These are phyloP conservation scores for Botrytis pseudocinerea DNA, from an alignment of 2,329 filamentous ascomycete genomes.

Conservation along the genomic window DNA sequence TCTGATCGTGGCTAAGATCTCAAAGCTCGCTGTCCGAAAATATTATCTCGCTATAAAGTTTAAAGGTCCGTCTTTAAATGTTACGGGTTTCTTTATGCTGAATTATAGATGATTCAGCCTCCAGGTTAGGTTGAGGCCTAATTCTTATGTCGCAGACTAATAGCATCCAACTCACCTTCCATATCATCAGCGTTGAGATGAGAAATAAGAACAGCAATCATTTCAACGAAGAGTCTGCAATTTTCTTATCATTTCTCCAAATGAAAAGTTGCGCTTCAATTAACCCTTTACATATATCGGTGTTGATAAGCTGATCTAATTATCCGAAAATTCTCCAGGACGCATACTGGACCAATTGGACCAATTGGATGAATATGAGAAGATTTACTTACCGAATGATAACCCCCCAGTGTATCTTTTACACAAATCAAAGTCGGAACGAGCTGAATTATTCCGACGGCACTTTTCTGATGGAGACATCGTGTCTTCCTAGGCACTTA, in stretches of 20 bases:
- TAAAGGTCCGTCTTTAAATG: too few species aligned
- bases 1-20: neutral
- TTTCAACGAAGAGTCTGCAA: neutral
- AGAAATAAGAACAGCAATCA: neutral
- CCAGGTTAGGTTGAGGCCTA: neutral
- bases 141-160: neutral
- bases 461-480: fast-evolving
- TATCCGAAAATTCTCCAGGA: neutral
- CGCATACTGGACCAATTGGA: neutral
- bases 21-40: neutral
- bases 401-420: too few species aligned
- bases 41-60: neutral
- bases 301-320: neutral
- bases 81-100: too few species aligned
- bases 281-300: fast-evolving
- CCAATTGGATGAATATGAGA: too few species aligned
- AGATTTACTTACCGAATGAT: neutral
- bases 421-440: neutral
- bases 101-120: neutral
- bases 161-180: neutral
- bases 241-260: neutral
- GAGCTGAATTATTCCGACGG: fast-evolving
- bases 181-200: fast-evolving
- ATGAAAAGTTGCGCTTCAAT: neutral
- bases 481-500: fast-evolving